Evolutionary conservation across 108 stramenopile species (phyloP).

Genomic region (Fistulifera solaris): DNA sequence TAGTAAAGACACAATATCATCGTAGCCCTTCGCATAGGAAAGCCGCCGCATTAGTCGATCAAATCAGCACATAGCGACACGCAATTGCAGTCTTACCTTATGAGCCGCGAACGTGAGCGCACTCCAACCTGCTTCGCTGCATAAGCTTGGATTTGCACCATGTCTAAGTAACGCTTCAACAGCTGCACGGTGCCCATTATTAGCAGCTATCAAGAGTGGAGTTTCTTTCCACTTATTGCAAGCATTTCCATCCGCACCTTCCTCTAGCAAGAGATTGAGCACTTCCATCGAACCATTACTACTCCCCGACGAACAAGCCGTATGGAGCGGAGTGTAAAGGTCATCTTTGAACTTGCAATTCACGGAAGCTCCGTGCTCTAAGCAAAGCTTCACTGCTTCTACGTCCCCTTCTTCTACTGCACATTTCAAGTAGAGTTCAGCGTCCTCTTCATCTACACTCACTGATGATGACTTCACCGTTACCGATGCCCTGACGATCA

Average conservation of each 20-base stretch:
- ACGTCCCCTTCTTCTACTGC: slow-evolving; percentile 87
- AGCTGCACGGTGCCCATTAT: slow-evolving; percentile 82
- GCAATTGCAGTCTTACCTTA: slow-evolving; percentile 35
- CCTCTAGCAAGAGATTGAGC: slow-evolving; percentile 60
- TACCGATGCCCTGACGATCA: slow-evolving; percentile 66
- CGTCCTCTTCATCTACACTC: slow-evolving; percentile 74
- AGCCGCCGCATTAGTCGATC: background rate
- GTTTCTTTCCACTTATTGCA: slow-evolving; percentile 89
- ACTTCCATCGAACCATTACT: slow-evolving; percentile 51
- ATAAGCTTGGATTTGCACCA: slow-evolving; percentile 74
- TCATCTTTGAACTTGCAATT: slow-evolving; percentile 92
- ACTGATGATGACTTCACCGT: slow-evolving; percentile 74
- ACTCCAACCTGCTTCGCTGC: slow-evolving; percentile 84
- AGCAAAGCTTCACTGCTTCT: slow-evolving; percentile 65
- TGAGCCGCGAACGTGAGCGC: slow-evolving; percentile 89
- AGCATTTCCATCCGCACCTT: slow-evolving; percentile 81
- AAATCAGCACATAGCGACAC: background rate
- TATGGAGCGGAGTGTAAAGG: slow-evolving; percentile 84
- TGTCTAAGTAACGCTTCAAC: slow-evolving; percentile 67
- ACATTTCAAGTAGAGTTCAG: slow-evolving; percentile 83
- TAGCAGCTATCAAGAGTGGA: slow-evolving; percentile 77
- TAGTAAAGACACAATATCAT: slow-evolving; percentile 69
- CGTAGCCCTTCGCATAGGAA: slow-evolving; percentile 52
- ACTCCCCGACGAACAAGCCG: slow-evolving; percentile 65
- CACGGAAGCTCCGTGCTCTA: slow-evolving; percentile 71